Percentiles rank a stretch among this genome's conserved stretches.
These are phyloP conservation scores for Cadophora gregata DNA, from an alignment of 2,329 filamentous ascomycete genomes.

Conservation along the genomic window DNA sequence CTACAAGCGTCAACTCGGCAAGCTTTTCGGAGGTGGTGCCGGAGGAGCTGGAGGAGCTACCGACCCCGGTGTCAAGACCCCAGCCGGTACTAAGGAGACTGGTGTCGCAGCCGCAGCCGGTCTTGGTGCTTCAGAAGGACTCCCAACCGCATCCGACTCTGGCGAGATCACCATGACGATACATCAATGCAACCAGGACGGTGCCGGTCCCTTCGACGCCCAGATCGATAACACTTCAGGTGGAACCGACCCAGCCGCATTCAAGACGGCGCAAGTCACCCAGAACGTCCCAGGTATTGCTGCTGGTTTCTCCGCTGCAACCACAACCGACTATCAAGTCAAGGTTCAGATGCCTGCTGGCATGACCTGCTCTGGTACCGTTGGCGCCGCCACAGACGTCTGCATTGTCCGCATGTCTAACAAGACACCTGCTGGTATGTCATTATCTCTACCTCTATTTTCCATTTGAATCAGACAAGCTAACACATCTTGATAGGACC, in stretches of 20 bases:
- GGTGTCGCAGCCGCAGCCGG: conserved; percentile 61
- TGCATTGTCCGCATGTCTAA: conserved; percentile 66
- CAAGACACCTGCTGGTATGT: conserved; percentile 12
- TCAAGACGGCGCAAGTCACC: conserved; percentile 56
- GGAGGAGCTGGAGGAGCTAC: conserved; percentile 35
- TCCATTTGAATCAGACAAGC: not conserved
- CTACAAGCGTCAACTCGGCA: conserved; percentile 46
- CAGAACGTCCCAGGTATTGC: conserved; percentile 65
- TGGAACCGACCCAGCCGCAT: conserved; percentile 64
- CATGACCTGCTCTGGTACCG: conserved; percentile 68
- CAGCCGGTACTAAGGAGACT: conserved; percentile 54
- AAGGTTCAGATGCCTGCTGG: conserved; percentile 69
- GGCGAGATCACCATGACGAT: conserved; percentile 68
- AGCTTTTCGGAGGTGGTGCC: conserved; percentile 13
- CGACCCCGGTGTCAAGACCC: conserved; percentile 53
- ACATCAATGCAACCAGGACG: conserved; percentile 75
- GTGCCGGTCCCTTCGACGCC: conserved; percentile 67
- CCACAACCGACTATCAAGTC: conserved; percentile 68
- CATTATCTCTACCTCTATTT: not conserved
- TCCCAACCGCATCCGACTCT: conserved; percentile 66
- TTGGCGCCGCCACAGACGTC: conserved; percentile 64
- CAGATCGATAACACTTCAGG: conserved; percentile 67
- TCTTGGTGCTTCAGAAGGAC: conserved; percentile 54
- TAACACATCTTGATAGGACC: conserved; percentile 62
- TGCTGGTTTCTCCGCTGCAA: conserved; percentile 61